Percentiles rank a stretch among this genome's conserved stretches.
Evolutionary conservation across 1,284 basidiomycete genomes (phyloP).

Genomic region (Cerrena zonata): DNA sequence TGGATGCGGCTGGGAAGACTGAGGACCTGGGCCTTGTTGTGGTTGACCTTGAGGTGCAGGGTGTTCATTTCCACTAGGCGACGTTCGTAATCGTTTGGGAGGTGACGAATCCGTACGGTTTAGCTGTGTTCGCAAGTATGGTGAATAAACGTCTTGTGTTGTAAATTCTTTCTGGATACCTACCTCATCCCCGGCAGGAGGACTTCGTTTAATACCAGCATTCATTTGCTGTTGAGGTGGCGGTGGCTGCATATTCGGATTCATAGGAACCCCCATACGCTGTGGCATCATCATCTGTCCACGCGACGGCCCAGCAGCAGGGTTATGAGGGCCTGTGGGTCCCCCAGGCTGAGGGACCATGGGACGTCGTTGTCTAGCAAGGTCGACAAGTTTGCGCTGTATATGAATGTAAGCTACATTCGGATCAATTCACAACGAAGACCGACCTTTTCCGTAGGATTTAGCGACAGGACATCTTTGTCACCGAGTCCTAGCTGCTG

Average conservation of each 20-base stretch:
- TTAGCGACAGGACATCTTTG: constrained; percentile 44
- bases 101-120: constrained; percentile 57
- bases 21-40: no score
- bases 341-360: constrained; percentile 17
- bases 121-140: constrained; percentile 42
- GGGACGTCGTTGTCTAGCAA: constrained; percentile 12
- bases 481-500: constrained; percentile 42
- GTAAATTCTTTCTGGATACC: no score
- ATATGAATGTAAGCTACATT: neutral
- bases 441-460: constrained; percentile 53
- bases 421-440: neutral
- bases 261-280: constrained; percentile 9
- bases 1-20: constrained; percentile 13
- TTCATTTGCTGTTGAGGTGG: constrained; percentile 6
- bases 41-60: constrained; percentile 27
- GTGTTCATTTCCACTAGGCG: constrained; percentile 43
- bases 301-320: constrained; percentile 21
- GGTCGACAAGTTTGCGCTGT: constrained; percentile 34
- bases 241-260: constrained; percentile 2
- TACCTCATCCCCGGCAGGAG: constrained; percentile 68
- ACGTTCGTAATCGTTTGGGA: constrained; percentile 56
- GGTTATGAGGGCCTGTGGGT: constrained; percentile 12
- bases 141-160: constrained; percentile 1
- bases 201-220: constrained; percentile 46
- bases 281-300: constrained; percentile 16